These are phyloP conservation scores for Trichomonascus vanleenenianus DNA, from an alignment of 805 yeast species.

Conservation along the genomic window DNA sequence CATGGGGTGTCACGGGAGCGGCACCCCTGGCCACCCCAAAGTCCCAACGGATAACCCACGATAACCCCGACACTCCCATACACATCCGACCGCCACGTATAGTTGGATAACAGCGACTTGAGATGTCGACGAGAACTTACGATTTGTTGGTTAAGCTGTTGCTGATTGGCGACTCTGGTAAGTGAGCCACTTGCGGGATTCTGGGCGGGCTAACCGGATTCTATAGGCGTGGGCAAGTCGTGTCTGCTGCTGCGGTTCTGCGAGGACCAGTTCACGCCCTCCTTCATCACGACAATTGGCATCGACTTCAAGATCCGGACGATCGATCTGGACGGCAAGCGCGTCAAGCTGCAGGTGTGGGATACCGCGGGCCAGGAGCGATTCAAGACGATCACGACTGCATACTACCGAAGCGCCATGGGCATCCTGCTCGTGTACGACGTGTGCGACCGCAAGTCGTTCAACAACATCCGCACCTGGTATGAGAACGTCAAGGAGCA, in stretches of 20 bases:
- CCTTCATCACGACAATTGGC: constrained; percentile 95
- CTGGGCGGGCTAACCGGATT: background rate
- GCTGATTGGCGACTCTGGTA: constrained; percentile 84
- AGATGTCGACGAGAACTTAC: constrained; percentile 38
- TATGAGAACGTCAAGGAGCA: constrained; percentile 92
- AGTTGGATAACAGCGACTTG: background rate
- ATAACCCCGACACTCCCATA: too few relatives aligned
- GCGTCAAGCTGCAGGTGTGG: constrained; percentile 94
- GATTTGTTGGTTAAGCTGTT: constrained; percentile 88
- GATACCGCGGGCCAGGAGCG: constrained; percentile 99
- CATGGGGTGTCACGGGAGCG: too few relatives aligned
- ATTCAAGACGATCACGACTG: constrained; percentile 94
- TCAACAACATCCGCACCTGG: constrained; percentile 92
- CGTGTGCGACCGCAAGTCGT: constrained; percentile 94
- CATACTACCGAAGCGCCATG: constrained; percentile 97
- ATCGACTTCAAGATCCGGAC: constrained; percentile 97
- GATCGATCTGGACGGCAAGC: constrained; percentile 85
- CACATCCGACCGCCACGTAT: constrained; percentile 1
- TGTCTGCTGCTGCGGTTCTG: constrained; percentile 88
- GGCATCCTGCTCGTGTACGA: constrained; percentile 96
- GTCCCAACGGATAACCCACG: too few relatives aligned
- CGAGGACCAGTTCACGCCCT: constrained; percentile 93
- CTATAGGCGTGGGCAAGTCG: constrained; percentile 41
- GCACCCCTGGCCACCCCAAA: too few relatives aligned
- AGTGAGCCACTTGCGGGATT: background rate